These are phyloP conservation scores for Arachnomyces sp. DNA, from an alignment of 2,329 filamentous ascomycete species.

Conservation along the genomic window DNA sequence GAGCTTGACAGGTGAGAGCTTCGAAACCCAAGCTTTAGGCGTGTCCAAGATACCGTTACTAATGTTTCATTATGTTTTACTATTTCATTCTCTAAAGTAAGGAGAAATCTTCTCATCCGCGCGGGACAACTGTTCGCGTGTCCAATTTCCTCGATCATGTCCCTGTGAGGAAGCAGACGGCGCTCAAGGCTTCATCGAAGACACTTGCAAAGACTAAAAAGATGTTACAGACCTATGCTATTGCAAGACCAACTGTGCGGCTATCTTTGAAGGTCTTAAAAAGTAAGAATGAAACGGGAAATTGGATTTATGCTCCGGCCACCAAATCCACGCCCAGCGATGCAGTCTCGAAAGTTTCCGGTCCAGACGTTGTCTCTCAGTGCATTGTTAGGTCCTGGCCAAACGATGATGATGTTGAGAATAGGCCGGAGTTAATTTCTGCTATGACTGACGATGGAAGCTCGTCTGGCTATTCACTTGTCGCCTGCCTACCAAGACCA, in stretches of 20 bases:
- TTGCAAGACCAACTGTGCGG: conserved; percentile 49
- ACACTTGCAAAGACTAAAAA: conserved; percentile 44
- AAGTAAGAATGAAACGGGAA: conserved; percentile 52
- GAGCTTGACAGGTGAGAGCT: conserved; percentile 36
- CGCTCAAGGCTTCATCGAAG: conserved; percentile 43
- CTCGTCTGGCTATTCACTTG: conserved; percentile 32
- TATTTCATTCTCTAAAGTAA: conserved; percentile 22
- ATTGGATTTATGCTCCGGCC: conserved; percentile 54
- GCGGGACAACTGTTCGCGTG: conserved; percentile 53
- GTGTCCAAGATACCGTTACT: not conserved
- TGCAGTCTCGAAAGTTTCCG: conserved; percentile 48
- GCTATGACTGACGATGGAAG: conserved; percentile 10
- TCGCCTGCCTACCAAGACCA: conserved; percentile 43
- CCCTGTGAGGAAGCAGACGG: conserved; percentile 51
- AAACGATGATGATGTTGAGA: conserved; percentile 16
- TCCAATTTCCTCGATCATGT: conserved; percentile 49
- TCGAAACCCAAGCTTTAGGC: not conserved
- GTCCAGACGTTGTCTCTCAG: conserved; percentile 44
- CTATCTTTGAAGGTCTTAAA: conserved; percentile 49
- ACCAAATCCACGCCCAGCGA: conserved; percentile 40
- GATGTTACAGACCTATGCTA: conserved; percentile 50
- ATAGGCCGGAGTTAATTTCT: conserved; percentile 4
- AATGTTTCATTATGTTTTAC: conserved; percentile 15
- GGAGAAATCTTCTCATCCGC: conserved; percentile 44
- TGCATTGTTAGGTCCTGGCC: conserved; percentile 32